phyloP scores from a whole-genome alignment of 73 alveolate species.

The Durusdinium trenchii region DNA sequence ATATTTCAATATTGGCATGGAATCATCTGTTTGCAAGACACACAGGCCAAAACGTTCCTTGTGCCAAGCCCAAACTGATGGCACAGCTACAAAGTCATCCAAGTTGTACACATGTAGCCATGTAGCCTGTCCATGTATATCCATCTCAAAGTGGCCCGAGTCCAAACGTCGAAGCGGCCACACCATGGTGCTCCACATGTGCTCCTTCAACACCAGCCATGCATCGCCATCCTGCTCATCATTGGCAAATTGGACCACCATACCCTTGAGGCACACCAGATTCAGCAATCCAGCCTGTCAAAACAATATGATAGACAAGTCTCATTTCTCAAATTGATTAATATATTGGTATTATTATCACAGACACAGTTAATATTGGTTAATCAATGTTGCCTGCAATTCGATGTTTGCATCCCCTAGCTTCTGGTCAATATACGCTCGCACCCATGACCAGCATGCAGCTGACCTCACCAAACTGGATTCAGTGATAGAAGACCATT shows the following conservation, averaged over 20 bases:
- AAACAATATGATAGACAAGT: background rate
- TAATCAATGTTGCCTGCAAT: no score
- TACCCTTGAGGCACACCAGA: background rate
- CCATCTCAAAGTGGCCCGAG: background rate
- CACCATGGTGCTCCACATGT: background rate
- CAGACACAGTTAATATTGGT: no score
- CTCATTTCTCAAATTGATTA: background rate
- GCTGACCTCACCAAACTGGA: conserved; percentile 1
- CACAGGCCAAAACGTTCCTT: background rate
- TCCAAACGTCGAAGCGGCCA: background rate
- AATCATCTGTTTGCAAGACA: background rate
- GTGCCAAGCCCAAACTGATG: background rate
- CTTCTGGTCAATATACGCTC: background rate
- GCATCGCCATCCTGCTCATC: background rate
- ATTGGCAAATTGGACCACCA: background rate
- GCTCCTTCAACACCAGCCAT: background rate
- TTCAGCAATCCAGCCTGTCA: background rate
- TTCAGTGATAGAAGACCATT: background rate
- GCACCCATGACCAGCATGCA: background rate
- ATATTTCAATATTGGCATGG: background rate
- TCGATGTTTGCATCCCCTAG: background rate
- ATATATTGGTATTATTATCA: background rate
- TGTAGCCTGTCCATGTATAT: background rate
- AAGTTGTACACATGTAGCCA: background rate
- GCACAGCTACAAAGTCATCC: background rate